Percentiles rank a stretch among this genome's conserved stretches.
phyloP scores from a whole-genome alignment of 139 green algal species.

The Yamagishiella unicocca region DNA sequence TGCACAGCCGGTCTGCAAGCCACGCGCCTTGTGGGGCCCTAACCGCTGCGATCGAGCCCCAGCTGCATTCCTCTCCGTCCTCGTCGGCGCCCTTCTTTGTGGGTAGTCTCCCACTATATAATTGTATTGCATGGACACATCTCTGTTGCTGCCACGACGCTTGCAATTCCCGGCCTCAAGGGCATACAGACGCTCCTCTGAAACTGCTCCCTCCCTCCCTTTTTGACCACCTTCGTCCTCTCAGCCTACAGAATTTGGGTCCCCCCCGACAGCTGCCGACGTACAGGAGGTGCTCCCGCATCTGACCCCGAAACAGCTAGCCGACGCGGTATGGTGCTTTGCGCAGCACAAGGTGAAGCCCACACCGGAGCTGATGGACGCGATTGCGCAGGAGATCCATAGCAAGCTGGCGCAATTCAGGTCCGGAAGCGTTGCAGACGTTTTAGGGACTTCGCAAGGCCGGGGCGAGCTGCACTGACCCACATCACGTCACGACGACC shows the following conservation, averaged over 20 bases:
- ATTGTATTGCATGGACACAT: background rate
- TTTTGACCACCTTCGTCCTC: background rate
- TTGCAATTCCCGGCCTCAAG: background rate
- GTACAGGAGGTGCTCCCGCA: conserved; percentile 50
- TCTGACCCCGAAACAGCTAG: conserved; percentile 63
- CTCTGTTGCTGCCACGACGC: background rate
- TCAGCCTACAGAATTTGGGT: conserved; percentile 34
- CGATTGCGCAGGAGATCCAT: conserved; percentile 46
- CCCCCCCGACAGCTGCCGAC: conserved; percentile 8
- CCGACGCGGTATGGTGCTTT: conserved; percentile 59
- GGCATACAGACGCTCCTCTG: background rate
- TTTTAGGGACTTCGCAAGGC: no score
- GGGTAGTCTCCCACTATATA: no score
- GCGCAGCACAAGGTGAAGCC: conserved; percentile 59
- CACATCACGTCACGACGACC: no score
- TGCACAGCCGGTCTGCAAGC: background rate
- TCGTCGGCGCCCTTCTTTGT: background rate
- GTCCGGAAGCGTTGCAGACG: no score
- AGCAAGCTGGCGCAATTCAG: conserved; percentile 50
- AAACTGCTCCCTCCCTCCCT: background rate
- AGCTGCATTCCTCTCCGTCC: background rate
- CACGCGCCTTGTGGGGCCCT: background rate
- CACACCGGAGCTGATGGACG: conserved; percentile 28
- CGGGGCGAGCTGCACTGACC: no score
- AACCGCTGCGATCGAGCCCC: background rate